phyloP scores from a whole-genome alignment of 192 early-diverging fungal genomes.

The Dissophora globulifera region DNA sequence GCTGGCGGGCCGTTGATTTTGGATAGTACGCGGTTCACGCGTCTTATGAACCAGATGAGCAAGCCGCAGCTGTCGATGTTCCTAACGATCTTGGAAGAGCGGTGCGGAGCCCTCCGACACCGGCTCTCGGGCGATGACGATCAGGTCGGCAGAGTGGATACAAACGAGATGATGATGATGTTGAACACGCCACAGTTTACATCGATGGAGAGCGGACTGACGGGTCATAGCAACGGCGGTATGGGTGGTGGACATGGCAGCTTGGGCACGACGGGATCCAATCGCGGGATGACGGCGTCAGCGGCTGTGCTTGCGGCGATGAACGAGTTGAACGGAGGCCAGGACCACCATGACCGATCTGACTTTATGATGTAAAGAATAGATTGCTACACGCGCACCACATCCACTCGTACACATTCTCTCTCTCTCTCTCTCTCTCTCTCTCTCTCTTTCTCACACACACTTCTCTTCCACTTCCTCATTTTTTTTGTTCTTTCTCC shows the following conservation, averaged over 20 bases:
- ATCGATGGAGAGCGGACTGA: constrained; percentile 20
- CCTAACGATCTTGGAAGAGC: constrained; percentile 49
- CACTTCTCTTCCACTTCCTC: no score
- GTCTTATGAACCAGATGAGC: constrained; percentile 51
- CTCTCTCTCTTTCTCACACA: background rate
- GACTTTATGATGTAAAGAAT: constrained; percentile 34
- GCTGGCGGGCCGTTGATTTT: constrained; percentile 21
- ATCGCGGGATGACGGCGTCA: background rate
- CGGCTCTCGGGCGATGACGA: constrained; percentile 48
- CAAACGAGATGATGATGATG: constrained; percentile 52
- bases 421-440: background rate
- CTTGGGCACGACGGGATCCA: background rate
- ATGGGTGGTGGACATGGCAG: background rate
- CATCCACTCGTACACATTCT: background rate
- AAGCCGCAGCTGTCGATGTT: constrained; percentile 51
- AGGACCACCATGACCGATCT: constrained; percentile 12
- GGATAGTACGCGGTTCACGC: constrained; percentile 46
- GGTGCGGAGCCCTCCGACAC: constrained; percentile 48
- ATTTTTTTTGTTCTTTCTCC: no score
- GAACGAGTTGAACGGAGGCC: constrained; percentile 4
- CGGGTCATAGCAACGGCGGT: background rate
- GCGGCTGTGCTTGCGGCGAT: background rate
- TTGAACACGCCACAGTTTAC: constrained; percentile 29
- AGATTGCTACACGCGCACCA: background rate
- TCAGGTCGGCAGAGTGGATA: constrained; percentile 29